Evolutionary conservation across 805 yeast genomes (phyloP).

Genomic region (Candida golubevii): DNA sequence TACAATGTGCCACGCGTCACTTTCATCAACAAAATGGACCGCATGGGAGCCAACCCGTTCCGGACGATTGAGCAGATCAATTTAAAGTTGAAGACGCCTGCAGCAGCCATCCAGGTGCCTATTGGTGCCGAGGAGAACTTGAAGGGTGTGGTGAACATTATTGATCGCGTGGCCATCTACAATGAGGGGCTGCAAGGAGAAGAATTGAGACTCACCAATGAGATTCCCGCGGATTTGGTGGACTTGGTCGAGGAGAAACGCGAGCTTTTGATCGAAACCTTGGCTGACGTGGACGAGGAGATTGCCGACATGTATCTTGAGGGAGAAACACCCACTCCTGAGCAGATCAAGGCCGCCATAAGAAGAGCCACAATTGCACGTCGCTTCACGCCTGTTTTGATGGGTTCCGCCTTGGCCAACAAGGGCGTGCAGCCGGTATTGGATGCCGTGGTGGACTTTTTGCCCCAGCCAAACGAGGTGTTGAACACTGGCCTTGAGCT

Average conservation of each 20-base stretch:
- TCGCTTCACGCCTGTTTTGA: slow-evolving; percentile 96
- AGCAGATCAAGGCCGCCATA: slow-evolving; percentile 83
- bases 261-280: slow-evolving; percentile 77
- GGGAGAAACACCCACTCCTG: slow-evolving; percentile 80
- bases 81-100: slow-evolving; percentile 80
- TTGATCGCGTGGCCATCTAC: slow-evolving; percentile 80
- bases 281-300: slow-evolving; percentile 98
- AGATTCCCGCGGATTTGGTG: slow-evolving; percentile 73
- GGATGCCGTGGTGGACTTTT: slow-evolving; percentile 92
- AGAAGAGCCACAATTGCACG: slow-evolving; percentile 94
- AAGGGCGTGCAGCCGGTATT: slow-evolving; percentile 92
- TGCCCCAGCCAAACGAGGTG: slow-evolving; percentile 94
- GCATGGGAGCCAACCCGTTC: slow-evolving; percentile 99
- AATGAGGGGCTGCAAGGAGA: slow-evolving; percentile 93
- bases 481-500: slow-evolving; percentile 86
- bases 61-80: slow-evolving; percentile 89
- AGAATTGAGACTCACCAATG: slow-evolving; percentile 50
- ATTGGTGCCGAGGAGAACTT: slow-evolving; percentile 88
- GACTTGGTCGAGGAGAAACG: slow-evolving; percentile 90
- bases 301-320: slow-evolving; percentile 90
- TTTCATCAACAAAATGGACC: slow-evolving; percentile 96
- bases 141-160: slow-evolving; percentile 86
- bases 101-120: slow-evolving; percentile 97
- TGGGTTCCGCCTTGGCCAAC: slow-evolving; percentile 98
- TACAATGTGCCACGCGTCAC: slow-evolving; percentile 96